Conservation (phyloP, 495 filamentous ascomycete genomes). For the Ascobolus immersus region DNA sequence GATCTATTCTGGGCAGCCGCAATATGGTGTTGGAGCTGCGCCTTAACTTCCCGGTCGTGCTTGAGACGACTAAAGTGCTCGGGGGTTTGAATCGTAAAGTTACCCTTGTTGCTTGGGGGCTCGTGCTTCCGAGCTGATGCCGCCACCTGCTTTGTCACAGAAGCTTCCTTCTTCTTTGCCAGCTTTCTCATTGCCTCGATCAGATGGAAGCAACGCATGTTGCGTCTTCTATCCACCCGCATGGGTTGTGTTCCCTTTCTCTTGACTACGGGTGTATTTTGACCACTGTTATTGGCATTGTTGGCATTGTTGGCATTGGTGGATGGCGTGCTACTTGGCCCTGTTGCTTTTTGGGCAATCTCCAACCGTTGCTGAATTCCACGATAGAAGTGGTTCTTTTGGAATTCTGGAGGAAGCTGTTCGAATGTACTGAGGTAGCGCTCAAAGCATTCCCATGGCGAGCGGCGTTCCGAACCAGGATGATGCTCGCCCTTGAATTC, state of each 20-base stretch:
- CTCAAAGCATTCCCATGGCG: slow-evolving; percentile 97
- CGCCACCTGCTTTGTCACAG: slow-evolving; percentile 62
- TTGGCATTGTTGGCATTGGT: slow-evolving; percentile 6
- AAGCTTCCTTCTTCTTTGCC: slow-evolving; percentile 75
- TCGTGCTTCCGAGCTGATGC: slow-evolving; percentile 48
- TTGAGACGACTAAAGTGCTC: slow-evolving; percentile 19
- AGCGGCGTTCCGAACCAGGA: slow-evolving; percentile 67
- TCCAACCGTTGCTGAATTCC: slow-evolving; percentile 14
- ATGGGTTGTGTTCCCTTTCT: slow-evolving; percentile 12
- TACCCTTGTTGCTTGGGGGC: slow-evolving; percentile 27
- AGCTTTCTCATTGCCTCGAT: slow-evolving; percentile 88
- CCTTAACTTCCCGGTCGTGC: slow-evolving; percentile 17
- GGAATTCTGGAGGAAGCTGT: slow-evolving; percentile 70
- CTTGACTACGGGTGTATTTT: slow-evolving; percentile 9
- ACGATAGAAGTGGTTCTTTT: slow-evolving; percentile 71
- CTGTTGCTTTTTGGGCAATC: slow-evolving; percentile 10
- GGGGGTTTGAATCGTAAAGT: slow-evolving; percentile 3
- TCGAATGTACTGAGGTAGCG: slow-evolving; percentile 70
- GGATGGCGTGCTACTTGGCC: background rate
- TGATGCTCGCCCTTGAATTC: slow-evolving; percentile 46
- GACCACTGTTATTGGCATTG: slow-evolving; percentile 5
- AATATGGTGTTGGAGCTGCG: slow-evolving; percentile 17
- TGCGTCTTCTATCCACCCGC: slow-evolving; percentile 63
- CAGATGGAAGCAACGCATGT: slow-evolving; percentile 59
- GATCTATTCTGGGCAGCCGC: slow-evolving; percentile 60